These are phyloP conservation scores for Andrographis paniculata DNA, from an alignment of 305 asterid species.

Conservation along the genomic window DNA sequence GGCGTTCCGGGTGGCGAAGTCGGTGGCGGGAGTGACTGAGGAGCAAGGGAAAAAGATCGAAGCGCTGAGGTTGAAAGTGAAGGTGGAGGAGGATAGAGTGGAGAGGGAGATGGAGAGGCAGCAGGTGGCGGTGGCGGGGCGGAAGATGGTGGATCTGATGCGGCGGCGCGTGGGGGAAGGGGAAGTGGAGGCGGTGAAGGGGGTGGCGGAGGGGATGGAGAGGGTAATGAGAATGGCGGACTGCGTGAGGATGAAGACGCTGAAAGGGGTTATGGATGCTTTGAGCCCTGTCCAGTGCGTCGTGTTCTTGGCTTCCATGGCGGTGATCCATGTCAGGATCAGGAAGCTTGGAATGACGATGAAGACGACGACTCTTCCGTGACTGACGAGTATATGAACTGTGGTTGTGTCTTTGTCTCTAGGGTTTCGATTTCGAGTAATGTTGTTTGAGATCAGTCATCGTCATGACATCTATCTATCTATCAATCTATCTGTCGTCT, in stretches of 20 bases:
- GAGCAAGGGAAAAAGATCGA: not conserved
- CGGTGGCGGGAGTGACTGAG: not conserved
- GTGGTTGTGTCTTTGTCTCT: no score
- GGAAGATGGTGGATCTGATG: not conserved
- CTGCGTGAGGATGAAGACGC: not conserved
- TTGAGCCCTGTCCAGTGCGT: not conserved
- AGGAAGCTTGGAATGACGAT: not conserved
- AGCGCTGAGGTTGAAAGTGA: not conserved
- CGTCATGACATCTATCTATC: no score
- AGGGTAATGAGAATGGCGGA: slow-evolving; percentile 29
- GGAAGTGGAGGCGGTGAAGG: not conserved
- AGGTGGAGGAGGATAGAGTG: not conserved
- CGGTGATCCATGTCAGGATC: not conserved
- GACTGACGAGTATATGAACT: no score
- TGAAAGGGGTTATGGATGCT: not conserved
- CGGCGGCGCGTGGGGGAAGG: not conserved
- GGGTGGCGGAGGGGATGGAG: slow-evolving; percentile 14
- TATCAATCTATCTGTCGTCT: no score
- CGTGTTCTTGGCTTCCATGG: not conserved
- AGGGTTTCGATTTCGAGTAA: no score
- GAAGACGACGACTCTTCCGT: no score
- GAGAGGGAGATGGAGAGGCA: slow-evolving; percentile 1
- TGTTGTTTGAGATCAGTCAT: no score
- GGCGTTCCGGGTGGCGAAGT: not conserved
- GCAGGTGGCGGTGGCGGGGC: not conserved